phyloP scores from a whole-genome alignment of 805 yeast species.

The Lipomyces kockii region DNA sequence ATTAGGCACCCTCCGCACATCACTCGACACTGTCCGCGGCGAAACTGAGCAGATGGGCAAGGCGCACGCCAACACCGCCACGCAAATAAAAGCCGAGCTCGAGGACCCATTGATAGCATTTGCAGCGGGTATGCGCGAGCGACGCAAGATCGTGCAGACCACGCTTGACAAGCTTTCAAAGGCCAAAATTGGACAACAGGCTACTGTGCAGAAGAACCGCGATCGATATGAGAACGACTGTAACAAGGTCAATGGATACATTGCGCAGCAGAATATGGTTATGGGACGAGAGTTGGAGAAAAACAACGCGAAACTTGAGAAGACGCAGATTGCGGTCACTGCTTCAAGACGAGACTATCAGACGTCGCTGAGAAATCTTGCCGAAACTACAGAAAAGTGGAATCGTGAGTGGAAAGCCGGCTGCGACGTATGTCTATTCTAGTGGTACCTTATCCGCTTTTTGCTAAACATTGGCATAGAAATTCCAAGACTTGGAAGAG shows the following conservation, averaged over 20 bases:
- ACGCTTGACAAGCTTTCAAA: constrained; percentile 60
- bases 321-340: constrained; percentile 52
- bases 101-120: constrained; percentile 60
- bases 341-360: constrained; percentile 58
- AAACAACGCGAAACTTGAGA: constrained; percentile 59
- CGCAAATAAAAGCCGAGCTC: constrained; percentile 57
- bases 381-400: constrained; percentile 66
- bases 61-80: constrained; percentile 58
- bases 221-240: constrained; percentile 62
- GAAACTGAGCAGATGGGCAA: constrained; percentile 66
- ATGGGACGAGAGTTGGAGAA: constrained; percentile 75
- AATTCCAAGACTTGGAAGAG: constrained; percentile 69
- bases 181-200: constrained; percentile 50
- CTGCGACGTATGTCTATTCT: constrained; percentile 47
- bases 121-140: constrained; percentile 55
- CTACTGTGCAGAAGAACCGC: constrained; percentile 45
- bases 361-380: constrained; percentile 56
- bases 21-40: constrained; percentile 60
- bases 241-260: constrained; percentile 59
- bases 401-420: constrained; percentile 71
- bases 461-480: constrained; percentile 32
- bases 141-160: constrained; percentile 60
- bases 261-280: constrained; percentile 66
- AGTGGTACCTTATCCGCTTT: background rate
- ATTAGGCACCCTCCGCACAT: constrained; percentile 61